These are phyloP conservation scores for Chalaropsis thielavioides DNA, from an alignment of 2,329 filamentous ascomycete species.

Conservation along the genomic window DNA sequence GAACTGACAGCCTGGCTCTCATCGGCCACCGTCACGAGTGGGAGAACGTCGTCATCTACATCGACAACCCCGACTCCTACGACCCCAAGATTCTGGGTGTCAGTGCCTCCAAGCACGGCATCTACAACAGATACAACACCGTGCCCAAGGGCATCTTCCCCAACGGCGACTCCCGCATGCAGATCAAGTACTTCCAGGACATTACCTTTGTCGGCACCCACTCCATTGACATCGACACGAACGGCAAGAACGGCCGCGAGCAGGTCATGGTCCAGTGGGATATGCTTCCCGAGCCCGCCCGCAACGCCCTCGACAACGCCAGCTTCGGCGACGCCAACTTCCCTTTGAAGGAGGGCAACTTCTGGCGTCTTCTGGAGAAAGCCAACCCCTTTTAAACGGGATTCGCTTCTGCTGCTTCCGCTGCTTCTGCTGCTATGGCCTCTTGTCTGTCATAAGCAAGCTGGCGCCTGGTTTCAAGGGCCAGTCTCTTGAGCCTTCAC, in stretches of 20 bases:
- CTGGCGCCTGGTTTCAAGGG: not conserved
- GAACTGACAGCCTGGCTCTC: slow-evolving; percentile 20
- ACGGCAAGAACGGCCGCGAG: slow-evolving; percentile 24
- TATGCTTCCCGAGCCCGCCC: slow-evolving; percentile 25
- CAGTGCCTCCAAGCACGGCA: slow-evolving; percentile 28
- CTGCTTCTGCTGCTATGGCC: not conserved
- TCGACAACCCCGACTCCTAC: slow-evolving; percentile 22
- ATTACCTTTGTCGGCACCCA: slow-evolving; percentile 25
- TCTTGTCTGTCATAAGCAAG: not conserved
- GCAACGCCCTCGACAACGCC: slow-evolving; percentile 25
- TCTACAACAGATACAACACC: slow-evolving; percentile 22
- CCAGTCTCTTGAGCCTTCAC: not conserved
- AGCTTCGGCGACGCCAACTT: slow-evolving; percentile 31
- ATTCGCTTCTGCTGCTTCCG: not conserved
- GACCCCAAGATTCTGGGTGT: slow-evolving; percentile 26
- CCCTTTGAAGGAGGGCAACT: slow-evolving; percentile 27
- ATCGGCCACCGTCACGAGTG: slow-evolving; percentile 29
- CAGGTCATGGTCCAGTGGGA: slow-evolving; percentile 33
- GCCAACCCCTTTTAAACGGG: slow-evolving; percentile 16
- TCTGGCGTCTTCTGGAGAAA: slow-evolving; percentile 20
- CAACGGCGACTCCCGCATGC: slow-evolving; percentile 19
- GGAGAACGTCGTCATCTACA: slow-evolving; percentile 26
- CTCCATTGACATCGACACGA: slow-evolving; percentile 25
- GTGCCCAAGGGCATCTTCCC: slow-evolving; percentile 7
- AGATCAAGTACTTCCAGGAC: slow-evolving; percentile 25